Evolutionary conservation across 441 rosid species (phyloP).

Genomic region (Hura crepitans): DNA sequence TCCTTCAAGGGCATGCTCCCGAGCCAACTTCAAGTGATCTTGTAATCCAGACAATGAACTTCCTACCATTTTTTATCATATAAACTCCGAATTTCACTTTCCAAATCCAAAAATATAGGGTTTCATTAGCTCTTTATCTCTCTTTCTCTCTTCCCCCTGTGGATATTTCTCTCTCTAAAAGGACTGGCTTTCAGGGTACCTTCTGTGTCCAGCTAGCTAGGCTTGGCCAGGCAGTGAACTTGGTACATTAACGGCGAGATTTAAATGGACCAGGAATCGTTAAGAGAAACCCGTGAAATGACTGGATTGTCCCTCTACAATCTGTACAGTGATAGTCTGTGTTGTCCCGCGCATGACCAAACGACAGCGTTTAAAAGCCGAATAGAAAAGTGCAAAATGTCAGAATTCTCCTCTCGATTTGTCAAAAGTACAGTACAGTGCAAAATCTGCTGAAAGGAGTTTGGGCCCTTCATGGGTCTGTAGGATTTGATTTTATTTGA

Average conservation of each 20-base stretch:
- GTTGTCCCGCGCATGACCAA: too few species aligned
- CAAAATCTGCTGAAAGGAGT: background rate
- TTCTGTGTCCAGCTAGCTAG: background rate
- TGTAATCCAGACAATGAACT: conserved; percentile 68
- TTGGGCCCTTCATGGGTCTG: conserved; percentile 6
- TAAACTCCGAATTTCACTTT: background rate
- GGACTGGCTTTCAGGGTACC: background rate
- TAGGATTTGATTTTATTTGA: background rate
- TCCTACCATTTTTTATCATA: conserved; percentile 50
- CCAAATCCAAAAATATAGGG: conserved; percentile 28
- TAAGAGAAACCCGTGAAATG: conserved; percentile 12
- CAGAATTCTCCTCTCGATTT: background rate
- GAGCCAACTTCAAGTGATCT: conserved; percentile 92
- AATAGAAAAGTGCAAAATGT: too few species aligned
- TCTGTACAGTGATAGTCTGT: too few species aligned
- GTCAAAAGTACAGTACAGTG: too few species aligned
- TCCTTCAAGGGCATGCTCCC: conserved; percentile 97
- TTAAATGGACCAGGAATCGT: conserved; percentile 25
- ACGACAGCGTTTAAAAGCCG: background rate
- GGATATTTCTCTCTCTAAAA: background rate
- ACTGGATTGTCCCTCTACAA: conserved; percentile 21
- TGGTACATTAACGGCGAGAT: conserved; percentile 39
- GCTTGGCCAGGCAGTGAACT: conserved; percentile 5
- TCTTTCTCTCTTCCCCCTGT: background rate
- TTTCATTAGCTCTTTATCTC: conserved; percentile 1